These are phyloP conservation scores for Dactylellina drechsleri DNA, from an alignment of 2,329 filamentous ascomycete genomes.

Conservation along the genomic window DNA sequence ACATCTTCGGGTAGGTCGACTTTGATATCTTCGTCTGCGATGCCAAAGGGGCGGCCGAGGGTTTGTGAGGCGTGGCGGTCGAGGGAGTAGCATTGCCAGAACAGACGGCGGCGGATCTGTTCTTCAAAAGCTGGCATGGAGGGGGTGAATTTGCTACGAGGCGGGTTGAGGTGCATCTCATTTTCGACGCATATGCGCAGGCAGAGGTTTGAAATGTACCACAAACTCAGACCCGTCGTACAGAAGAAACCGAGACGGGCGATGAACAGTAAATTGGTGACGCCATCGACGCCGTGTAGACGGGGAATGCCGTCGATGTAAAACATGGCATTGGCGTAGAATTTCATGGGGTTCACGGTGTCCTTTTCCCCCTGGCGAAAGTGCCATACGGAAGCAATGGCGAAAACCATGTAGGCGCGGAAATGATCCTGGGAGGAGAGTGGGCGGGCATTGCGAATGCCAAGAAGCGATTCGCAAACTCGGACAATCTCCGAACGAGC, in stretches of 20 bases:
- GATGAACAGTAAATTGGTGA: constrained; percentile 51
- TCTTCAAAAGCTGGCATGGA: constrained; percentile 59
- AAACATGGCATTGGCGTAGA: constrained; percentile 54
- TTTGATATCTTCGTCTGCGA: constrained; percentile 63
- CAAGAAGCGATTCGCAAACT: constrained; percentile 49
- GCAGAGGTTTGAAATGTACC: constrained; percentile 54
- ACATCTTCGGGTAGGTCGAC: constrained; percentile 61
- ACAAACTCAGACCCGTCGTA: constrained; percentile 51
- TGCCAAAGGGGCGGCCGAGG: constrained; percentile 62
- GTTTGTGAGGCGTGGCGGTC: constrained; percentile 63
- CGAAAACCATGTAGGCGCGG: constrained; percentile 52
- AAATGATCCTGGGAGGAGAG: constrained; percentile 51
- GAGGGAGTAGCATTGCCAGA: constrained; percentile 64
- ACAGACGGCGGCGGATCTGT: constrained; percentile 63
- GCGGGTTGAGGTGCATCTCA: constrained; percentile 53
- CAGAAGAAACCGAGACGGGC: constrained; percentile 54
- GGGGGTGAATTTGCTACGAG: constrained; percentile 42
- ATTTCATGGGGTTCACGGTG: constrained; percentile 54
- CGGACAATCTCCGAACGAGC: constrained; percentile 50
- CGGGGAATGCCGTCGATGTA: constrained; percentile 53
- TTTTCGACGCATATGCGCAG: constrained; percentile 53
- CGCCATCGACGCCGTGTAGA: constrained; percentile 50
- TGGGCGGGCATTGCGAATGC: constrained; percentile 50
- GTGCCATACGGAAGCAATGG: constrained; percentile 50
- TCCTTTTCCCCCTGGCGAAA: constrained; percentile 54